A percentile compares a stretch with the other conserved stretches of the same genome.
Conservation (phyloP, 805 yeast genomes). For the Lachancea nothofagi region DNA sequence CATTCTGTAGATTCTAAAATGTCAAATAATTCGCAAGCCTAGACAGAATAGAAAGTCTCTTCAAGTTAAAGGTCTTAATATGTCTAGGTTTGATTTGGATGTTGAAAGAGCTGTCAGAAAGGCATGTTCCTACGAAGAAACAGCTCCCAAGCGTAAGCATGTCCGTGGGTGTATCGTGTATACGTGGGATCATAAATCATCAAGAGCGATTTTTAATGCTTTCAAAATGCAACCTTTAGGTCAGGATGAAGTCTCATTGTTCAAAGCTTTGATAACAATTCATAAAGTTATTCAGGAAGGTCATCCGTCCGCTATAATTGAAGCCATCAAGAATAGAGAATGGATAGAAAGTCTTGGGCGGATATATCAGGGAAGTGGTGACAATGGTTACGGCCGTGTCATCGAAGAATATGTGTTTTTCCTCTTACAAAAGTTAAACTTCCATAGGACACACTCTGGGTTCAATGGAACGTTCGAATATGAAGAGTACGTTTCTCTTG, state of each 20-base stretch:
- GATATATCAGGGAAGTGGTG: slow-evolving; percentile 38
- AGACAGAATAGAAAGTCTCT: no score
- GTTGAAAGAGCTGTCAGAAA: slow-evolving; percentile 48
- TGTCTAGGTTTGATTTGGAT: slow-evolving; percentile 36
- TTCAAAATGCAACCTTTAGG: slow-evolving; percentile 75
- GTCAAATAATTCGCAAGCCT: no score
- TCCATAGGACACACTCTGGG: slow-evolving; percentile 79
- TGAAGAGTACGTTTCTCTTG: slow-evolving; percentile 85
- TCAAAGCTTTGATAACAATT: slow-evolving; percentile 76
- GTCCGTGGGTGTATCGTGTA: slow-evolving; percentile 92
- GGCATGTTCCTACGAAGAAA: slow-evolving; percentile 80
- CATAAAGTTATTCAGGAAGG: slow-evolving; percentile 98
- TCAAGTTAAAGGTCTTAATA: slow-evolving; percentile 6
- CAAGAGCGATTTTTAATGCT: slow-evolving; percentile 79
- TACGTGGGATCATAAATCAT: slow-evolving; percentile 91
- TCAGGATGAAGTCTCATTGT: slow-evolving; percentile 70
- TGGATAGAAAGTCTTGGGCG: slow-evolving; percentile 74
- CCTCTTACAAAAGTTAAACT: slow-evolving; percentile 65
- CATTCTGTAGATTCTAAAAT: no score
- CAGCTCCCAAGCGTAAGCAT: slow-evolving; percentile 93
- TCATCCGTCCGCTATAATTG: slow-evolving; percentile 77
- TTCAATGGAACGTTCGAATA: slow-evolving; percentile 95
- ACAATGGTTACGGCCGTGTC: slow-evolving; percentile 57
- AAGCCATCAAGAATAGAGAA: slow-evolving; percentile 70
- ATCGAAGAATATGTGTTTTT: slow-evolving; percentile 72